Percentiles rank a stretch among this genome's conserved stretches.
Conservation (phyloP, 225 moss, liverwort and hornwort species). For the Pseudisothecium myosuroides region DNA sequence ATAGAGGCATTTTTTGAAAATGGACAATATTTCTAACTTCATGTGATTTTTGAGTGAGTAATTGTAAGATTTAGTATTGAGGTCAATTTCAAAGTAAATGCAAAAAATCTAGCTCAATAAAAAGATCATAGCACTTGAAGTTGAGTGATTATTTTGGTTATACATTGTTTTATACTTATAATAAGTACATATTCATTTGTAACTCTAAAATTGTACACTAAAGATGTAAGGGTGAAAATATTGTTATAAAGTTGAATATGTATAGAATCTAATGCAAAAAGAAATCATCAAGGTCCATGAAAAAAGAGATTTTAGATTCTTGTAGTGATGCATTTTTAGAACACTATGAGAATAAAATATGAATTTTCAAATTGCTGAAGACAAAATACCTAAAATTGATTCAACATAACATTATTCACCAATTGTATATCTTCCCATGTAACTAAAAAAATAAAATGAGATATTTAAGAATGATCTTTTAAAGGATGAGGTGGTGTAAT, state of each 20-base stretch:
- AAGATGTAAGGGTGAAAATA: too few relatives aligned
- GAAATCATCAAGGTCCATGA: too few relatives aligned
- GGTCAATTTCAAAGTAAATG: neutral
- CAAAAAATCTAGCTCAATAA: neutral
- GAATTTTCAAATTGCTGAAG: neutral
- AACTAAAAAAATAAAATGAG: fast-evolving
- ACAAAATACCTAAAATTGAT: neutral
- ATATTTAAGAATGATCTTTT: neutral
- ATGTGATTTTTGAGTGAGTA: neutral
- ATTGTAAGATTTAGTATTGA: neutral
- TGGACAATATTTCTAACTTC: neutral
- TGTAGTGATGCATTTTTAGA: neutral
- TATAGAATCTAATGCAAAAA: too few relatives aligned
- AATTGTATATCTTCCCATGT: neutral
- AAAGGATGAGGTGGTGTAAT: neutral
- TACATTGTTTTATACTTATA: too few relatives aligned
- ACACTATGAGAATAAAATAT: neutral
- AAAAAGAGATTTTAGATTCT: neutral
- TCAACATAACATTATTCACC: neutral
- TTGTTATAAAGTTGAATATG: too few relatives aligned
- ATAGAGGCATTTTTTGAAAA: neutral
- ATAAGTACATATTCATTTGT: too few relatives aligned
- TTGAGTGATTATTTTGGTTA: neutral
- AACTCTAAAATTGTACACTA: too few relatives aligned
- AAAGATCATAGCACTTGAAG: neutral